These are phyloP conservation scores for Forsythia viridissima DNA, from an alignment of 257 asterid species.

Conservation along the genomic window DNA sequence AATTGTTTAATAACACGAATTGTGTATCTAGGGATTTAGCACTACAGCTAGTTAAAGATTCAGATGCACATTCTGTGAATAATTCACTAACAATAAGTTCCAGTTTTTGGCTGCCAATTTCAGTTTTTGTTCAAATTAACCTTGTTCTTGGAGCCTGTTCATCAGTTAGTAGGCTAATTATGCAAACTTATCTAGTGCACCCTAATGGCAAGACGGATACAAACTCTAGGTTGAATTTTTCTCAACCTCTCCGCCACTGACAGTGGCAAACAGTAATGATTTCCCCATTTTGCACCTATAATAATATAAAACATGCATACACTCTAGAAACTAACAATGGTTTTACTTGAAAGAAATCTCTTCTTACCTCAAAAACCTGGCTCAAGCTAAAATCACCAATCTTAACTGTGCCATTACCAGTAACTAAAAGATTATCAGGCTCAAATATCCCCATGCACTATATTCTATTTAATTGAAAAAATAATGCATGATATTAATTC, in stretches of 20 bases:
- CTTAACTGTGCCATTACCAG: constrained; percentile 82
- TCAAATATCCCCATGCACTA: constrained; percentile 94
- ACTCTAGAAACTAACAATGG: constrained; percentile 8
- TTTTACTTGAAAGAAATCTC: constrained; percentile 2
- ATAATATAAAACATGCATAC: not conserved
- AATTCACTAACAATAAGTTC: no score
- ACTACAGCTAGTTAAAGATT: no score
- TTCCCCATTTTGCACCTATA: not conserved
- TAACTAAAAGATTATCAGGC: constrained; percentile 87
- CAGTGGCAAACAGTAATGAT: not conserved
- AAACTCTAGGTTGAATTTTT: not conserved
- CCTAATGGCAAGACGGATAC: not conserved
- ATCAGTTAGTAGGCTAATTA: constrained; percentile 9
- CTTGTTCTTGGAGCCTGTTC: not conserved
- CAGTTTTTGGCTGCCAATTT: no score
- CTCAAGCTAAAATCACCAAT: constrained; percentile 98
- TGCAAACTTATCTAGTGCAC: constrained; percentile 4
- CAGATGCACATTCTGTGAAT: no score
- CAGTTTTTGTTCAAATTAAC: not conserved
- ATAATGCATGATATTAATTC: constrained; percentile 20
- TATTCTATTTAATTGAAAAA: constrained; percentile 54
- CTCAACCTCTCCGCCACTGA: constrained; percentile 5
- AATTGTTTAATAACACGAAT: no score
- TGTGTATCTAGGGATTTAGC: no score
- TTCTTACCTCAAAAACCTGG: constrained; percentile 90